Evolutionary conservation across 805 yeast species (phyloP), one percentile per base, ranked within the genome.

Genomic region (Yarrowia alimentaria): DNA sequence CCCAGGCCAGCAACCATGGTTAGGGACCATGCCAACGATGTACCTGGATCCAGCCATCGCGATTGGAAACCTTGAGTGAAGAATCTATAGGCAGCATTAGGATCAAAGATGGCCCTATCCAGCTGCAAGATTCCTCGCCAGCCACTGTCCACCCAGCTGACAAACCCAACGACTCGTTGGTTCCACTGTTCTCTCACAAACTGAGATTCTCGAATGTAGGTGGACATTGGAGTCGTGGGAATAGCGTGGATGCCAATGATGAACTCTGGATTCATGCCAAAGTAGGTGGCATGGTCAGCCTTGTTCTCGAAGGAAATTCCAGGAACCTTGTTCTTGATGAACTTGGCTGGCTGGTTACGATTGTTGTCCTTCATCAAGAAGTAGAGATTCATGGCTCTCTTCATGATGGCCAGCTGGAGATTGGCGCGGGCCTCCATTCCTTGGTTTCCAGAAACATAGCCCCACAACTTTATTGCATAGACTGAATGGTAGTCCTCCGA

Each of bases 11-110:
- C 95, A 38, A 85, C 73, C 58, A 77, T 86, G 0, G 95, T 80
- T 53, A 89, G 69, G 9, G 89, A 79, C 95, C 96, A 89, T 0
- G 96, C 83, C 53, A 81, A 69, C 13, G 93, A 81, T 76, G 87
- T 89, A 1, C 97, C 97, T 52, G 78, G 78, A 60, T 90, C 97
- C 48, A 90, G 76, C 57, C 74, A 75, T 4, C 66, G 61, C 11
- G 69, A 68, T 35, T 71, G 62, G 74, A 86, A 89, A 45, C 67
- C 69, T 18, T 75, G 60, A 2, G 80, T 61, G 62, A 86, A 87
- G 66, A 80, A 88, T 1, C 66, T 55, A 60, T 78, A 84, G 0
- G 93, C 72, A 1, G 73, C 56, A 20, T 63, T 56, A 0, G 96
- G 91, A 61, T 89, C 86, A 59, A 67, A 77, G 14, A 90, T 68